Conservation (phyloP, 2,329 filamentous ascomycete species). For the Alternaria sp. region DNA sequence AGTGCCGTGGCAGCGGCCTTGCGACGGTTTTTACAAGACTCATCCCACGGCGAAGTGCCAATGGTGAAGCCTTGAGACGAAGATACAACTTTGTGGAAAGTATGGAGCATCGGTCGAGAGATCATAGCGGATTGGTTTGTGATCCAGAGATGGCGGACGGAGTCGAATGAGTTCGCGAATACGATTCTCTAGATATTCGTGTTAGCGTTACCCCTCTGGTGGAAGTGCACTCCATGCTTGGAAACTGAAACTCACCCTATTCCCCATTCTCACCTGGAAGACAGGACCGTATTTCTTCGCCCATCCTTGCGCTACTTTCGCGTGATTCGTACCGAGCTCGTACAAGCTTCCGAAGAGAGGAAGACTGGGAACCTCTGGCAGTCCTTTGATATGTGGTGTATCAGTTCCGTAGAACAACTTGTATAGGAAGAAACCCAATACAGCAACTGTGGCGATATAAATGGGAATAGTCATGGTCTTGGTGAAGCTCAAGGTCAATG, state of each 20-base stretch:
- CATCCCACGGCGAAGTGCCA: slow-evolving; percentile 84
- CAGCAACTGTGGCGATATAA: slow-evolving; percentile 53
- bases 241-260: slow-evolving; percentile 59
- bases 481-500: slow-evolving; percentile 3
- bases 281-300: slow-evolving; percentile 60
- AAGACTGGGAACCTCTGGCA: slow-evolving; percentile 59
- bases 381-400: slow-evolving; percentile 58
- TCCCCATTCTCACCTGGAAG: slow-evolving; percentile 67
- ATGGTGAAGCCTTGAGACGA: slow-evolving; percentile 82
- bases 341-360: slow-evolving; percentile 59
- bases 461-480: slow-evolving; percentile 53
- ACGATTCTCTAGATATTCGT: slow-evolving; percentile 65
- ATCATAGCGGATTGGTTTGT: slow-evolving; percentile 80
- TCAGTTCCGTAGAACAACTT: slow-evolving; percentile 58
- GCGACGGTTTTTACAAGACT: slow-evolving; percentile 77
- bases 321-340: slow-evolving; percentile 58
- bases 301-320: slow-evolving; percentile 57
- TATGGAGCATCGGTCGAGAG: slow-evolving; percentile 79
- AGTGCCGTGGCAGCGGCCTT: slow-evolving; percentile 82
- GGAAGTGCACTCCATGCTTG: not conserved
- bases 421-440: slow-evolving; percentile 53
- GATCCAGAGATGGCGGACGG: slow-evolving; percentile 78
- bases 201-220: slow-evolving; percentile 12
- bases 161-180: slow-evolving; percentile 80
- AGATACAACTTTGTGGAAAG: slow-evolving; percentile 81